Conservation (phyloP, 805 yeast species). For the Metschnikowia gruessii region DNA sequence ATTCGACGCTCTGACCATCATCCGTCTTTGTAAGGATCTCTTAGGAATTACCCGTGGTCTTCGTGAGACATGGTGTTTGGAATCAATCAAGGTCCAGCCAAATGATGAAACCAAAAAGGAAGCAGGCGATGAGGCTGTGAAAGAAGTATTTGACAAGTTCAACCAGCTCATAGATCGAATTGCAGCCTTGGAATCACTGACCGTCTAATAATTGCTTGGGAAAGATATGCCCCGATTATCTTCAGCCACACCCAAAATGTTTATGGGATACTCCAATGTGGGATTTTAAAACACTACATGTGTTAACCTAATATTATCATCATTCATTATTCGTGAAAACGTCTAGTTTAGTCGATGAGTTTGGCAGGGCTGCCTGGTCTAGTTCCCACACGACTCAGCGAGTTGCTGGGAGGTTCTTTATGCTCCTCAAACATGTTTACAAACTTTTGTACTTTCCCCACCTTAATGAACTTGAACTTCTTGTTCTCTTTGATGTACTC, state of each 20-base stretch:
- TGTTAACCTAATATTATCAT: background rate
- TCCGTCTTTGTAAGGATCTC: constrained; percentile 52
- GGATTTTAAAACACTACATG: too few species aligned
- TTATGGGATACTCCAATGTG: too few species aligned
- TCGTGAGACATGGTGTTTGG: constrained; percentile 57
- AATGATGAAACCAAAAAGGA: constrained; percentile 15
- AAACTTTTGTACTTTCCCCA: constrained; percentile 46
- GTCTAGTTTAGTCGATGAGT: constrained; percentile 1
- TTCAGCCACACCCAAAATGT: too few species aligned
- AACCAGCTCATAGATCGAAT: constrained; percentile 17
- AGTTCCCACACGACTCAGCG: constrained; percentile 16
- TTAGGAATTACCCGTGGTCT: constrained; percentile 46
- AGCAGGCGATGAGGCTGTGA: constrained; percentile 22
- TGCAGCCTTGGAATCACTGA: constrained; percentile 11
- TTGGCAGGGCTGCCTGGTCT: constrained; percentile 18
- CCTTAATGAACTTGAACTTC: constrained; percentile 43
- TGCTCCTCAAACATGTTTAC: constrained; percentile 43
- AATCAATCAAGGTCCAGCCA: constrained; percentile 42
- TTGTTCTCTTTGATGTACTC: constrained; percentile 39
- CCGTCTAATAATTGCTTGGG: background rate
- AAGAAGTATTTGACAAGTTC: constrained; percentile 32
- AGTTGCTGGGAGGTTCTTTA: constrained; percentile 14
- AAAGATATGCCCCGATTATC: background rate
- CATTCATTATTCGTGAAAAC: constrained; percentile 6
- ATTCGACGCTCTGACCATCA: constrained; percentile 48